A percentile compares a stretch with the other conserved stretches of the same genome.
Conservation (phyloP, 2,329 filamentous ascomycete genomes). For the Arthrocladium fulminans region DNA sequence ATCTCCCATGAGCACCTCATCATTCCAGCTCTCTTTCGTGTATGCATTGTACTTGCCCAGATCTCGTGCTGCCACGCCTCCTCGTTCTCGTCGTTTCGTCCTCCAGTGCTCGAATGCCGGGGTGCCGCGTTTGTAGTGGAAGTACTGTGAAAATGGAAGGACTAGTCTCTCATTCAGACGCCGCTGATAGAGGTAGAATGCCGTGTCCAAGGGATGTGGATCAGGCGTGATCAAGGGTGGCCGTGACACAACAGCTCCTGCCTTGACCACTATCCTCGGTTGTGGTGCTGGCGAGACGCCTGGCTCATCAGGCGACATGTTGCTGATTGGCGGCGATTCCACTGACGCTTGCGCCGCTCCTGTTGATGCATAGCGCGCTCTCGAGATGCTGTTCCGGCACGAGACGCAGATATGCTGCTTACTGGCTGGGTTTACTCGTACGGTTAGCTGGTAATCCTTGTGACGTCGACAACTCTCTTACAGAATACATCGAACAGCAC, state of each 20-base stretch:
- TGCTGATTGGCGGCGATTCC: constrained; percentile 11
- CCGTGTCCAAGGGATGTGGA: constrained; percentile 78
- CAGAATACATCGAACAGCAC: constrained; percentile 14
- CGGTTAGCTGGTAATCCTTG: constrained; percentile 8
- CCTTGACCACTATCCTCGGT: constrained; percentile 41
- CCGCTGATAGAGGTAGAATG: constrained; percentile 95
- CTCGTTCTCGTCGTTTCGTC: constrained; percentile 67
- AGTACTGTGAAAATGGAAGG: constrained; percentile 77
- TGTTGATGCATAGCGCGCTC: constrained; percentile 16
- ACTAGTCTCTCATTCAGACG: constrained; percentile 87
- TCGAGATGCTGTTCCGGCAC: constrained; percentile 17
- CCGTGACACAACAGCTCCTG: constrained; percentile 76
- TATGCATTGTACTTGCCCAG: constrained; percentile 76
- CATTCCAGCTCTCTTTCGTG: constrained; percentile 72
- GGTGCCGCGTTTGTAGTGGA: constrained; percentile 91
- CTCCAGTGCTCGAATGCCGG: constrained; percentile 82
- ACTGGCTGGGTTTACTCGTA: constrained; percentile 11
- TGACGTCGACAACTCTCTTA: constrained; percentile 6
- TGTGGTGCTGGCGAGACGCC: constrained; percentile 30
- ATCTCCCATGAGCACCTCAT: constrained; percentile 74
- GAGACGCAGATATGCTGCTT: constrained; percentile 20
- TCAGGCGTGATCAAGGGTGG: constrained; percentile 77
- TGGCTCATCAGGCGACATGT: constrained; percentile 28
- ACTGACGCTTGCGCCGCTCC: constrained; percentile 5
- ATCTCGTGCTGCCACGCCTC: constrained; percentile 67